Evolutionary conservation across 371 early-diverging fungal species (phyloP).

Genomic region (Mucor piriformis): DNA sequence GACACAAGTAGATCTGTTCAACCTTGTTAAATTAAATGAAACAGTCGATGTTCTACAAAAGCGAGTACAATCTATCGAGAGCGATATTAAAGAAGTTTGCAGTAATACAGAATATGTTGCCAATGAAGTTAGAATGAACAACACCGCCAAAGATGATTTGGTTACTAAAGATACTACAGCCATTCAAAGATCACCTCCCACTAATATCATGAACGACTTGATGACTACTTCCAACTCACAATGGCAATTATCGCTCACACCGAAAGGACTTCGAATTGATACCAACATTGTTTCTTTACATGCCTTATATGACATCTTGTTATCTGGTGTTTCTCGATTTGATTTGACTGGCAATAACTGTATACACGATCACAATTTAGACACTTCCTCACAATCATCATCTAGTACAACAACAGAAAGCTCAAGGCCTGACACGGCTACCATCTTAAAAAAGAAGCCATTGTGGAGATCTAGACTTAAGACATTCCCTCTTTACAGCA

Average conservation of each 20-base stretch:
- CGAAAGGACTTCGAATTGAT: slow-evolving; percentile 44
- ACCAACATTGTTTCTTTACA: slow-evolving; percentile 47
- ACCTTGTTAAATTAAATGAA: slow-evolving; percentile 46
- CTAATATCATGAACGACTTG: background rate
- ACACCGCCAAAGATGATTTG: background rate
- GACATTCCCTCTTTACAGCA: slow-evolving; percentile 51
- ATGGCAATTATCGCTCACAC: slow-evolving; percentile 47
- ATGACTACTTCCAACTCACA: slow-evolving; percentile 8
- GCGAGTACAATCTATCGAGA: slow-evolving; percentile 38
- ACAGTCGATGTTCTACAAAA: slow-evolving; percentile 40
- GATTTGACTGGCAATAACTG: slow-evolving; percentile 6
- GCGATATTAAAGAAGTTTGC: slow-evolving; percentile 32
- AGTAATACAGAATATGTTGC: slow-evolving; percentile 39
- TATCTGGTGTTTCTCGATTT: slow-evolving; percentile 41
- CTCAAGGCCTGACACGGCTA: slow-evolving; percentile 24
- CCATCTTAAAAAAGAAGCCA: slow-evolving; percentile 37
- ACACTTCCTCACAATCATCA: slow-evolving; percentile 31
- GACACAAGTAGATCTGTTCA: slow-evolving; percentile 54
- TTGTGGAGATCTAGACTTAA: slow-evolving; percentile 41
- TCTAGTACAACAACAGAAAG: slow-evolving; percentile 7
- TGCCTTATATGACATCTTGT: slow-evolving; percentile 42
- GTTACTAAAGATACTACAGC: background rate
- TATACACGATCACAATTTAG: background rate
- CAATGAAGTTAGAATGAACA: slow-evolving; percentile 27
- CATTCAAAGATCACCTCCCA: background rate